Evolutionary conservation across 2,329 filamentous ascomycete species (phyloP).

Genomic region (Alternaria ventricosa): DNA sequence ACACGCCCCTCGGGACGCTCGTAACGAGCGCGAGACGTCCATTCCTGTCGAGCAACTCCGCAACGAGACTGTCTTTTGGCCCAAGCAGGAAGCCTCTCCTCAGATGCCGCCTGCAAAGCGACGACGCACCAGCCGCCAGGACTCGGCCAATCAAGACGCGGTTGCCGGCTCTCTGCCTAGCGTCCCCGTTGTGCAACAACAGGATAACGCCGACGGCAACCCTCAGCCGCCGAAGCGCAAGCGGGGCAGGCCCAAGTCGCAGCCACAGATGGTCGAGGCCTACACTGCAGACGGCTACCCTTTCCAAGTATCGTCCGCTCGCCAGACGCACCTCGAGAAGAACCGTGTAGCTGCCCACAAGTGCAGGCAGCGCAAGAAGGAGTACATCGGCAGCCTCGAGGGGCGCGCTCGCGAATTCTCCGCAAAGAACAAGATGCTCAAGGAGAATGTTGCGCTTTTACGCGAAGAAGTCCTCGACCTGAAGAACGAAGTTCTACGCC

Average conservation of each 20-base stretch:
- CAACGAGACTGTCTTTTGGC: constrained; percentile 36
- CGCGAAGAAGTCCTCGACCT: constrained; percentile 46
- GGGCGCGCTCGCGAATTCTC: constrained; percentile 50
- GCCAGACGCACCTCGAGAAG: constrained; percentile 62
- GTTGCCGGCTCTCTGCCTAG: neutral
- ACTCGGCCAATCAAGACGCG: constrained; percentile 16
- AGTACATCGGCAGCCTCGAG: constrained; percentile 61
- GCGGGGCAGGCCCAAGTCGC: constrained; percentile 45
- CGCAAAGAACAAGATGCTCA: constrained; percentile 43
- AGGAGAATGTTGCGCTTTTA: constrained; percentile 42
- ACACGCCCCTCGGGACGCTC: constrained; percentile 9
- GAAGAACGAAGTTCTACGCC: constrained; percentile 47
- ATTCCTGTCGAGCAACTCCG: constrained; percentile 38
- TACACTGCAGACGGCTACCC: constrained; percentile 43
- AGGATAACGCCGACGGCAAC: constrained; percentile 18
- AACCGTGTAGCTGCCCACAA: constrained; percentile 77
- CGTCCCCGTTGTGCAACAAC: constrained; percentile 13
- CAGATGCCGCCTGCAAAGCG: constrained; percentile 29
- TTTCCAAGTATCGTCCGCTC: constrained; percentile 43
- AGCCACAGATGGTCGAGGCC: constrained; percentile 40
- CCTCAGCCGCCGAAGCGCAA: constrained; percentile 45
- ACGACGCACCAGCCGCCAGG: constrained; percentile 32
- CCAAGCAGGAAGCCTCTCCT: constrained; percentile 15
- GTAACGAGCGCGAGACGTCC: constrained; percentile 25
- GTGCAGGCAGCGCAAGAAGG: constrained; percentile 73